Percentiles rank a stretch among this genome's conserved stretches.
phyloP scores from a whole-genome alignment of 768 basidiomycete genomes.

The Suillus lakei region DNA sequence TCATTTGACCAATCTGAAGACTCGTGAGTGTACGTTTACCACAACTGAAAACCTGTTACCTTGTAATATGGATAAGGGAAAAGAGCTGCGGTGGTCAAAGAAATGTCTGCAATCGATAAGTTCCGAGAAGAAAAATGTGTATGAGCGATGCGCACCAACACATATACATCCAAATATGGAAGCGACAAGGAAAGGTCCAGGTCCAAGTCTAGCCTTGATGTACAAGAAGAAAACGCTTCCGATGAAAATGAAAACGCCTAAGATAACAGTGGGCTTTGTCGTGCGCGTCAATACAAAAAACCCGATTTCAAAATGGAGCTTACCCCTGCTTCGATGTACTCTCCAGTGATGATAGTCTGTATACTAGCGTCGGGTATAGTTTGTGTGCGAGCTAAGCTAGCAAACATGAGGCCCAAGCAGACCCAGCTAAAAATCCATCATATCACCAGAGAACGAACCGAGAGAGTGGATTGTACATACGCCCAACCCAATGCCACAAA shows the following conservation, averaged over 20 bases:
- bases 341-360: constrained; percentile 48
- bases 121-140: not conserved
- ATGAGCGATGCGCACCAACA: constrained; percentile 44
- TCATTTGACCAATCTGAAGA: constrained; percentile 49
- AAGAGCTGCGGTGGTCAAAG: constrained; percentile 58
- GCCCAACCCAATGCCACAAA: constrained; percentile 61
- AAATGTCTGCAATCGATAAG: constrained; percentile 50
- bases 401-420: constrained; percentile 67
- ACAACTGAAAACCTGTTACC: constrained; percentile 22
- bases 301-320: constrained; percentile 8
- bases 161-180: constrained; percentile 63
- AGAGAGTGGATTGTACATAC: constrained; percentile 42
- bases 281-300: not conserved
- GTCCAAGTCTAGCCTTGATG: constrained; percentile 61
- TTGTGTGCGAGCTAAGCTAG: constrained; percentile 56
- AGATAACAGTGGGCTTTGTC: constrained; percentile 58
- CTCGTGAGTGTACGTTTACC: constrained; percentile 7
- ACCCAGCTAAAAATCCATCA: constrained; percentile 52
- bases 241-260: constrained; percentile 65
- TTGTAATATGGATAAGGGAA: constrained; percentile 70
- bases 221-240: constrained; percentile 63
- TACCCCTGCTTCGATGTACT: constrained; percentile 59
- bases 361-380: constrained; percentile 44
- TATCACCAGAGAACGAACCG: not conserved
- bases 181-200: constrained; percentile 65